Conservation (phyloP, 1,139 yeast genomes). For the Lodderomyces parapsilosis region DNA sequence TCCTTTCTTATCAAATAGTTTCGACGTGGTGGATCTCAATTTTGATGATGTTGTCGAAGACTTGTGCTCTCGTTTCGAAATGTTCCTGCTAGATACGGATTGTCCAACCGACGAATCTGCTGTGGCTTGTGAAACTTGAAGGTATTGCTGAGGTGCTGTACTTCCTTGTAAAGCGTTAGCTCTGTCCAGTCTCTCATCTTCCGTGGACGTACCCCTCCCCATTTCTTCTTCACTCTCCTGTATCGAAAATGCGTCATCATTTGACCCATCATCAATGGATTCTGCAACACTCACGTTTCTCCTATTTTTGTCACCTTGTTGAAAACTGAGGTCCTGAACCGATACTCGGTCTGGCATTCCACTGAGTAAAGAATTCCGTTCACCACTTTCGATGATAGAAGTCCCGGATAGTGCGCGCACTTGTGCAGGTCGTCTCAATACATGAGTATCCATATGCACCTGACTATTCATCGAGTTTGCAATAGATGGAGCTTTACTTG, state of each 20-base stretch:
- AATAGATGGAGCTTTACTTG: slow-evolving; percentile 16
- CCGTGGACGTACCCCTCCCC: slow-evolving; percentile 32
- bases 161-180: not conserved
- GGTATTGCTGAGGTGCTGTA: not conserved
- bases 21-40: slow-evolving; percentile 66
- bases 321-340: not conserved
- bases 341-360: slow-evolving; percentile 4
- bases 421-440: slow-evolving; percentile 13
- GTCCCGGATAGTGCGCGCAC: slow-evolving; percentile 13
- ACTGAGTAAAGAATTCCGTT: slow-evolving; percentile 2
- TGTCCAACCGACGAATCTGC: slow-evolving; percentile 9
- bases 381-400: slow-evolving; percentile 11
- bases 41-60: slow-evolving; percentile 38
- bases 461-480: slow-evolving; percentile 24
- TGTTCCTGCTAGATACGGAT: slow-evolving; percentile 25
- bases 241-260: slow-evolving; percentile 26
- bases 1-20: slow-evolving; percentile 68
- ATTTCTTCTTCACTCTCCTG: slow-evolving; percentile 31
- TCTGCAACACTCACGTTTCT: slow-evolving; percentile 9
- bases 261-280: slow-evolving; percentile 13
- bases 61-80: slow-evolving; percentile 26
- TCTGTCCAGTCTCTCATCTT: slow-evolving; percentile 25
- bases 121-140: slow-evolving; percentile 1
- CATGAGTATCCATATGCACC: slow-evolving; percentile 18
- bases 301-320: not conserved